Percentiles rank a stretch among this genome's conserved stretches.
phyloP scores from a whole-genome alignment of 441 rosid species.

The Mallotus japonicus region DNA sequence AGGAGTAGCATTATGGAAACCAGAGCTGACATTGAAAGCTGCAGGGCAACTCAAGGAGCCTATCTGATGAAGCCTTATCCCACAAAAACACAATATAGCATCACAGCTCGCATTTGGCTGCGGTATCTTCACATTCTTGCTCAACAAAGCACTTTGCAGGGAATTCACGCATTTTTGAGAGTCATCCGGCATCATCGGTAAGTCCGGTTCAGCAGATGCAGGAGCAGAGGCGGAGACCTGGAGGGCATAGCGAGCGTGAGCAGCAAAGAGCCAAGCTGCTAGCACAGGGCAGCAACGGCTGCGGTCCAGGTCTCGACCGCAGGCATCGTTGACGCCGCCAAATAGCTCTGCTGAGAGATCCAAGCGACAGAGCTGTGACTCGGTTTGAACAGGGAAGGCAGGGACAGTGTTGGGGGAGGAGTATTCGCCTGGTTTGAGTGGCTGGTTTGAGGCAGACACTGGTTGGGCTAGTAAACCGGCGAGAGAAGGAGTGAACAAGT shows the following conservation, averaged over 20 bases:
- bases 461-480: constrained; percentile 60
- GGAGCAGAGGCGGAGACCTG: constrained; percentile 63
- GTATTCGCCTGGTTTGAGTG: constrained; percentile 38
- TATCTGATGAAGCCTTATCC: constrained; percentile 93
- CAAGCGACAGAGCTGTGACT: constrained; percentile 67
- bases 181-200: constrained; percentile 97
- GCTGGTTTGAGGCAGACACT: constrained; percentile 42
- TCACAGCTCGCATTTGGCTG: constrained; percentile 89
- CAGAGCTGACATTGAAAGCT: constrained; percentile 74
- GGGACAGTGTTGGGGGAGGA: constrained; percentile 64
- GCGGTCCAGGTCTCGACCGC: constrained; percentile 80
- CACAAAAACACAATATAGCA: constrained; percentile 84
- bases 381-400: constrained; percentile 68
- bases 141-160: constrained; percentile 66
- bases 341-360: constrained; percentile 95
- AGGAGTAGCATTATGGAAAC: constrained; percentile 74
- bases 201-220: constrained; percentile 43
- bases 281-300: constrained; percentile 91
- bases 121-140: constrained; percentile 71
- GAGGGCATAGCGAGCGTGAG: constrained; percentile 85
- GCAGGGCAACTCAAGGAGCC: constrained; percentile 92
- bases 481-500: constrained; percentile 23
- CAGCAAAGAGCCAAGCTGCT: constrained; percentile 96
- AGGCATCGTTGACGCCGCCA: constrained; percentile 87
- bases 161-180: constrained; percentile 94